Percentiles rank a stretch among this genome's conserved stretches.
Evolutionary conservation across 2,329 filamentous ascomycete species (phyloP).

Genomic region (Colletotrichum neosansevieriae): DNA sequence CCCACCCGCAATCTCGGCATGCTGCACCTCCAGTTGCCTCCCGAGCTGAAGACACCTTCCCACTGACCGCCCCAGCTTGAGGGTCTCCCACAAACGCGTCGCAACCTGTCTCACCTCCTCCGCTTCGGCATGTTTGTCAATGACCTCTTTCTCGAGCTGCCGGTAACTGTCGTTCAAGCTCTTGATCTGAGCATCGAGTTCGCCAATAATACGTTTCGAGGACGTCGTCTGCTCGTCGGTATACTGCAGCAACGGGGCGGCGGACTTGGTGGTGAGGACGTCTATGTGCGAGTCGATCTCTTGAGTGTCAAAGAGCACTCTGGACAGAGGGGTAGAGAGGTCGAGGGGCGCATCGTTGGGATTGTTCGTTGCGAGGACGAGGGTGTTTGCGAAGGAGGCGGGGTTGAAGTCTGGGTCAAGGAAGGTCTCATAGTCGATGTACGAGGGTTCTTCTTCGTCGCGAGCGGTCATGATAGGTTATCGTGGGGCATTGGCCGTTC

Average conservation of each 20-base stretch:
- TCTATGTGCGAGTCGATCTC: conserved; percentile 98
- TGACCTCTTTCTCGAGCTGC: conserved; percentile 87
- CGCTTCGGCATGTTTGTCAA: conserved; percentile 86
- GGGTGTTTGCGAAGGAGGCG: conserved; percentile 84
- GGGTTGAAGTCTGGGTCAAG: conserved; percentile 86
- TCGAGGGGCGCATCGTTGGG: conserved; percentile 89
- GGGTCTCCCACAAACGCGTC: conserved; percentile 82
- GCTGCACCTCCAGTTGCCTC: conserved; percentile 87
- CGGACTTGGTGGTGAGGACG: conserved; percentile 84
- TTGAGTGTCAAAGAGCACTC: conserved; percentile 95
- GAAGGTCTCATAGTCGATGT: conserved; percentile 96
- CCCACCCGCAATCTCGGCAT: conserved; percentile 72
- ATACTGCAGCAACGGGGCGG: conserved; percentile 83
- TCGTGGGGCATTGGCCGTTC: conserved; percentile 10
- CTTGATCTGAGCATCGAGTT: conserved; percentile 83
- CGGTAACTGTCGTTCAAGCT: conserved; percentile 87
- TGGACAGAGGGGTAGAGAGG: conserved; percentile 91
- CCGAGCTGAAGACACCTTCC: conserved; percentile 84
- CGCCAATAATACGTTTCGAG: conserved; percentile 77
- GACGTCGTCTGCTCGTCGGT: conserved; percentile 81
- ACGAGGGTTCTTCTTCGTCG: conserved; percentile 75
- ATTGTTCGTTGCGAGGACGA: conserved; percentile 93
- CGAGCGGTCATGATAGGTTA: conserved; percentile 47
- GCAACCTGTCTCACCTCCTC: conserved; percentile 78
- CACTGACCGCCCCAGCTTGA: conserved; percentile 81